Evolutionary conservation across 768 basidiomycete species (phyloP).

Genomic region (Boletales sp.): DNA sequence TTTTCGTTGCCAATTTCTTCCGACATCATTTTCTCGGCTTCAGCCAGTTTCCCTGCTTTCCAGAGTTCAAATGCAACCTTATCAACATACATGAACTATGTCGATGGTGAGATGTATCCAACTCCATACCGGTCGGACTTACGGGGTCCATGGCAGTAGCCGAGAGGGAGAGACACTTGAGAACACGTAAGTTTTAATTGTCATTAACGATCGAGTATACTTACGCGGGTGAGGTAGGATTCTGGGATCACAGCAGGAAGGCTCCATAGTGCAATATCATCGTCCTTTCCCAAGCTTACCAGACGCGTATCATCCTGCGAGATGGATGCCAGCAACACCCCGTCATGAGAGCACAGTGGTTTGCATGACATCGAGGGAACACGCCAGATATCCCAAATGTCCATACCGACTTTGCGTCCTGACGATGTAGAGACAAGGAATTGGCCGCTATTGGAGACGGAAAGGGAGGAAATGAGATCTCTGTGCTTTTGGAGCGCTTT

Average conservation of each 20-base stretch:
- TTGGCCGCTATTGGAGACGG: conserved; percentile 1
- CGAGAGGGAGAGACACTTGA: background rate
- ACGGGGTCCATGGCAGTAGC: conserved; percentile 3
- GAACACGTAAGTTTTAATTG: background rate
- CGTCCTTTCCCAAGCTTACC: background rate
- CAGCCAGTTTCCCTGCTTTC: conserved; percentile 5
- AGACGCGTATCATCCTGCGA: conserved; percentile 8
- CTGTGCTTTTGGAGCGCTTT: background rate
- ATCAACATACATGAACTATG: conserved; percentile 13
- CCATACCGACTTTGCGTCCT: background rate
- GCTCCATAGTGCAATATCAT: background rate
- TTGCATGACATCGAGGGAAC: background rate
- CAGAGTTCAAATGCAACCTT: background rate
- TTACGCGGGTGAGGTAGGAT: conserved; percentile 3
- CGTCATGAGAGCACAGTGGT: conserved; percentile 1
- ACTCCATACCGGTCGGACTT: background rate
- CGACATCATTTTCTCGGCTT: conserved; percentile 4
- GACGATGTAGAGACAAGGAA: conserved; percentile 11
- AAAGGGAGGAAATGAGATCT: conserved; percentile 9
- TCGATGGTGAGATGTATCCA: background rate
- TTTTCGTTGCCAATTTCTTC: conserved; percentile 7
- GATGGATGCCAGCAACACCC: background rate
- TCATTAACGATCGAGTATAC: background rate
- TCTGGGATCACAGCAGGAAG: background rate
- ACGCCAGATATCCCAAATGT: conserved; percentile 12